Evolutionary conservation across 2,329 filamentous ascomycete genomes (phyloP).

Genomic region (Podosphaera xanthii): DNA sequence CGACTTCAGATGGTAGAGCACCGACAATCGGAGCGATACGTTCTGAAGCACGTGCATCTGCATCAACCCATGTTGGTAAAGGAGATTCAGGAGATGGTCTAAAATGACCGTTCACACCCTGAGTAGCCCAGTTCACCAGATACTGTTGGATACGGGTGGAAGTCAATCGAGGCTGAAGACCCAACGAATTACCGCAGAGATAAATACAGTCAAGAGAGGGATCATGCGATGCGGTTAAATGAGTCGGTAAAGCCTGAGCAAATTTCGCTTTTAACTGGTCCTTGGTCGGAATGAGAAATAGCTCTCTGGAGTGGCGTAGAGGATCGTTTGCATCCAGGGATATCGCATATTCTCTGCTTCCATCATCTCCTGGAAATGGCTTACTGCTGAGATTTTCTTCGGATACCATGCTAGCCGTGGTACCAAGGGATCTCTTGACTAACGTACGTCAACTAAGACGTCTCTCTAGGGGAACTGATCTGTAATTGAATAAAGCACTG

Average conservation of each 20-base stretch:
- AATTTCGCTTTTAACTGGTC: constrained; percentile 35
- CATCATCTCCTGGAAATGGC: too few relatives aligned
- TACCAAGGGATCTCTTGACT: too few relatives aligned
- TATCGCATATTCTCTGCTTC: constrained; percentile 12
- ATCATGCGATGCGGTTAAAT: constrained; percentile 5
- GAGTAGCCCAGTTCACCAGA: constrained; percentile 51
- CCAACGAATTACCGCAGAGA: constrained; percentile 59
- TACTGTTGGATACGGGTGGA: constrained; percentile 43
- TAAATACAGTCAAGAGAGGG: constrained; percentile 28
- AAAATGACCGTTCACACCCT: constrained; percentile 60
- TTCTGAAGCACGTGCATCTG: constrained; percentile 42
- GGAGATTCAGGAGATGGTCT: constrained; percentile 39
- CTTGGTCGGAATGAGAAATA: constrained; percentile 61
- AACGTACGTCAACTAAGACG: too few relatives aligned
- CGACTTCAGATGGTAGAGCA: constrained; percentile 43
- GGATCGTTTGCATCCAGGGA: constrained; percentile 35
- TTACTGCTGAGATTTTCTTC: too few relatives aligned
- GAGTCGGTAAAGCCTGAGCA: neutral
- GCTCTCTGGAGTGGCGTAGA: constrained; percentile 35
- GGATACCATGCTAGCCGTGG: too few relatives aligned
- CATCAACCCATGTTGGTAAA: constrained; percentile 39
- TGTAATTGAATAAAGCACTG: too few relatives aligned
- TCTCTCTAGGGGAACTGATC: too few relatives aligned
- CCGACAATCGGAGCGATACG: constrained; percentile 51
- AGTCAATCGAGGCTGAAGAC: constrained; percentile 46